Conservation (phyloP, 805 yeast species). For the Ogataea henricii region DNA sequence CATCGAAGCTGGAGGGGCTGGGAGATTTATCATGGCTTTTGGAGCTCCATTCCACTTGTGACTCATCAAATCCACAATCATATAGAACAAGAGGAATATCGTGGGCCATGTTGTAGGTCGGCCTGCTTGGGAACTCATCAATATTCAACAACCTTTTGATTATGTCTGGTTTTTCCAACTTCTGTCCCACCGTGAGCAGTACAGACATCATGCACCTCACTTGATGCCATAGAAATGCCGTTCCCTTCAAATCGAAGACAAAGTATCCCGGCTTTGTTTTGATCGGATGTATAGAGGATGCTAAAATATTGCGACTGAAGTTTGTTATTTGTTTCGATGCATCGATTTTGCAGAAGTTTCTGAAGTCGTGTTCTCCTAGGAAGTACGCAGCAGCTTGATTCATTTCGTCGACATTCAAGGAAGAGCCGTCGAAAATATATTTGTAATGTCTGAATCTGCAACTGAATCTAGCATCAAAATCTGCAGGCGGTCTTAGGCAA, state of each 20-base stretch:
- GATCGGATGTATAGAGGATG: slow-evolving; percentile 28
- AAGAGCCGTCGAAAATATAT: slow-evolving; percentile 65
- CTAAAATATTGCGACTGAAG: slow-evolving; percentile 62
- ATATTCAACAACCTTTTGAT: slow-evolving; percentile 62
- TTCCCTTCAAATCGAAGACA: slow-evolving; percentile 77
- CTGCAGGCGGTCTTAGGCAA: slow-evolving; percentile 77
- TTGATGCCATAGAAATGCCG: slow-evolving; percentile 97
- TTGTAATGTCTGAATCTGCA: slow-evolving; percentile 85
- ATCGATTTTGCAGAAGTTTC: slow-evolving; percentile 93
- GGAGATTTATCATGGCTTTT: slow-evolving; percentile 38
- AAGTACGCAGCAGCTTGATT: slow-evolving; percentile 59
- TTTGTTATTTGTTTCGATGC: slow-evolving; percentile 90
- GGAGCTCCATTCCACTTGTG: slow-evolving; percentile 64
- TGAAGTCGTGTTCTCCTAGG: slow-evolving; percentile 82
- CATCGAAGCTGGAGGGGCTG: slow-evolving; percentile 46
- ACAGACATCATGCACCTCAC: slow-evolving; percentile 94
- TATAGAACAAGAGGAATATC: slow-evolving; percentile 85
- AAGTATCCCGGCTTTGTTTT: slow-evolving; percentile 43
- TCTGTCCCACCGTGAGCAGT: slow-evolving; percentile 78
- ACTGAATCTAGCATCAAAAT: slow-evolving; percentile 91
- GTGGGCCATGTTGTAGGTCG: slow-evolving; percentile 84
- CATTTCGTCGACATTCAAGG: slow-evolving; percentile 69
- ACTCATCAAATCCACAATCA: slow-evolving; percentile 70
- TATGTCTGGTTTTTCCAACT: slow-evolving; percentile 60
- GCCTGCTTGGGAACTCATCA: slow-evolving; percentile 59